Percentiles rank a stretch among this genome's conserved stretches.
These are phyloP conservation scores for Biscogniauxia marginata DNA, from an alignment of 2,329 filamentous ascomycete genomes.

Conservation along the genomic window DNA sequence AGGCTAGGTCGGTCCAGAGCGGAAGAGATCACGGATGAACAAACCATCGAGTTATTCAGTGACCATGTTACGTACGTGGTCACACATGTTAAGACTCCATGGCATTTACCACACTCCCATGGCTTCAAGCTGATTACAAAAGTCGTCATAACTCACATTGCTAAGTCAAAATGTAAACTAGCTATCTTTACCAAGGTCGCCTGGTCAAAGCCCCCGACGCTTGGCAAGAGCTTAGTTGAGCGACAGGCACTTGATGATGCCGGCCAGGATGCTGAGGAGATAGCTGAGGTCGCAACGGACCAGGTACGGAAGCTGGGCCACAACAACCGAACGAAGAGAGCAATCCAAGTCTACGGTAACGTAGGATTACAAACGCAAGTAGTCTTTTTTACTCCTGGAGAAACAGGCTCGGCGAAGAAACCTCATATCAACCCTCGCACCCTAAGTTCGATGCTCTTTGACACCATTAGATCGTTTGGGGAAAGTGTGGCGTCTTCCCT, in stretches of 20 bases:
- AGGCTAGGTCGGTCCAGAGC: conserved; percentile 62
- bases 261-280: conserved; percentile 67
- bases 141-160: conserved; percentile 88
- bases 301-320: conserved; percentile 73
- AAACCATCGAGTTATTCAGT: conserved; percentile 79
- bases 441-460: conserved; percentile 68
- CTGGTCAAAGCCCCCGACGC: conserved; percentile 69
- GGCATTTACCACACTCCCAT: conserved; percentile 81
- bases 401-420: conserved; percentile 48
- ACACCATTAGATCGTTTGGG: conserved; percentile 69
- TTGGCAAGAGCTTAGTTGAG: conserved; percentile 62
- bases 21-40: conserved; percentile 72
- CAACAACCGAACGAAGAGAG: conserved; percentile 72
- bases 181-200: conserved; percentile 85
- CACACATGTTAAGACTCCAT: conserved; percentile 62
- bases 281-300: conserved; percentile 73
- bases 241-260: conserved; percentile 74
- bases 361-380: conserved; percentile 68
- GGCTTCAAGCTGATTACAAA: conserved; percentile 84
- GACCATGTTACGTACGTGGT: conserved; percentile 72
- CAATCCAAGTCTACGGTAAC: conserved; percentile 75
- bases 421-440: conserved; percentile 61
- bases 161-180: conserved; percentile 90
- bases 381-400: conserved; percentile 56
- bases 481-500: conserved; percentile 74